Evolutionary conservation across 2,329 filamentous ascomycete genomes (phyloP).

Genomic region (Tolypocladium amazonense): DNA sequence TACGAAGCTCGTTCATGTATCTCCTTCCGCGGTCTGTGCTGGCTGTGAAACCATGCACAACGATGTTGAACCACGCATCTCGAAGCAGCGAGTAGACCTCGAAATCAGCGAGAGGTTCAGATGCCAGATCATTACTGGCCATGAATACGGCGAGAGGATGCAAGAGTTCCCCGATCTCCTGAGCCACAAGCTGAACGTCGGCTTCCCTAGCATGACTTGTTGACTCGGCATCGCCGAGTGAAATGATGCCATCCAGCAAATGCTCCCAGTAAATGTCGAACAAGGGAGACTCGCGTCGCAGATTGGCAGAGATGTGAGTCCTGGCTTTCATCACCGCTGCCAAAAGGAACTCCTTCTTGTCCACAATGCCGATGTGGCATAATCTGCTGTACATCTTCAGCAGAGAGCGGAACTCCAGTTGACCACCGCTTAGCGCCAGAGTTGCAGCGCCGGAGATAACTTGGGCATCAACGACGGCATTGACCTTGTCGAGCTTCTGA

Average conservation of each 20-base stretch:
- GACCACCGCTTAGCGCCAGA: slow-evolving; percentile 65
- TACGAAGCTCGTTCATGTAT: slow-evolving; percentile 65
- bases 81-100: slow-evolving; percentile 65
- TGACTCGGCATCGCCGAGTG: slow-evolving; percentile 77
- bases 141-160: slow-evolving; percentile 81
- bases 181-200: slow-evolving; percentile 72
- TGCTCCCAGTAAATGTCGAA: slow-evolving; percentile 79
- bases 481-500: slow-evolving; percentile 89
- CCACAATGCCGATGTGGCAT: slow-evolving; percentile 60
- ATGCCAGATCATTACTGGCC: slow-evolving; percentile 49
- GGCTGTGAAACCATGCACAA: slow-evolving; percentile 80
- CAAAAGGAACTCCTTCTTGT: slow-evolving; percentile 56
- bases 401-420: slow-evolving; percentile 74
- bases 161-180: slow-evolving; percentile 79
- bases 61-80: slow-evolving; percentile 97
- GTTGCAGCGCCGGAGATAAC: slow-evolving; percentile 76
- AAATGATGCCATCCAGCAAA: slow-evolving; percentile 77
- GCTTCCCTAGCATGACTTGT: slow-evolving; percentile 61
- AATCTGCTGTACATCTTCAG: slow-evolving; percentile 75
- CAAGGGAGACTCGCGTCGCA: slow-evolving; percentile 58
- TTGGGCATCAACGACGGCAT: slow-evolving; percentile 65
- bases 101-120: slow-evolving; percentile 44
- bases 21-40: slow-evolving; percentile 62
- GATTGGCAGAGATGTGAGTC: slow-evolving; percentile 61
- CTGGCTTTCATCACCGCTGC: slow-evolving; percentile 72